phyloP scores from a whole-genome alignment of 2,329 filamentous ascomycete genomes.

The Fusarium proliferatum region DNA sequence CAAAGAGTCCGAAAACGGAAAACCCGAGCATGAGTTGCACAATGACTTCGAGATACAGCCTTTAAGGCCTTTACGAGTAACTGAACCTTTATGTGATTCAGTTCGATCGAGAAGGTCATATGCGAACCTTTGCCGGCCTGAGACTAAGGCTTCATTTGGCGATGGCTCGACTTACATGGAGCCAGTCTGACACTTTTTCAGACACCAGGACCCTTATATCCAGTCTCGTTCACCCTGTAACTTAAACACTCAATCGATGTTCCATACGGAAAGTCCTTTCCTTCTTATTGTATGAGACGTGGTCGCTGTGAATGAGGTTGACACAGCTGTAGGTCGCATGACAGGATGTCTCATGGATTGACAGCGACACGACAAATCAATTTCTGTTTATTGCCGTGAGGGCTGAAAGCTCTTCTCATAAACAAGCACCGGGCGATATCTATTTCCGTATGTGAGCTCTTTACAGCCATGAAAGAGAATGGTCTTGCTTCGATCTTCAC shows the following conservation, averaged over 20 bases:
- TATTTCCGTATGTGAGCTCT: neutral
- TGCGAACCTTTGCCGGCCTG: too few species aligned
- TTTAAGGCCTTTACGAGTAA: too few species aligned
- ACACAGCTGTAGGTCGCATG: neutral
- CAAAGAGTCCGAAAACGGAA: too few species aligned
- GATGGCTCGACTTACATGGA: neutral
- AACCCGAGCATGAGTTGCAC: too few species aligned
- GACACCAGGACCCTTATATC: neutral
- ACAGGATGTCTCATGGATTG: neutral
- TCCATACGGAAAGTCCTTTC: rapidly evolving
- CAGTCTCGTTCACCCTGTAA: rapidly evolving
- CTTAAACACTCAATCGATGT: rapidly evolving
- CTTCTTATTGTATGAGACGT: neutral
- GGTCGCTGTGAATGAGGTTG: neutral
- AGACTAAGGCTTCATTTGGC: too few species aligned
- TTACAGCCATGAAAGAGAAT: neutral
- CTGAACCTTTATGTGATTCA: neutral
- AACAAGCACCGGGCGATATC: rapidly evolving
- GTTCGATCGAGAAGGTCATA: neutral
- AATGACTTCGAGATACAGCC: neutral
- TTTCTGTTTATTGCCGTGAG: too few species aligned
- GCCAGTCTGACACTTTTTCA: neutral
- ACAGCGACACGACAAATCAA: neutral
- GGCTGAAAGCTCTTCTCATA: neutral
- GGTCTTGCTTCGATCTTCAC: neutral